phyloP scores from a whole-genome alignment of 495 filamentous ascomycete genomes.

The Penicillium psychrofluorescens region DNA sequence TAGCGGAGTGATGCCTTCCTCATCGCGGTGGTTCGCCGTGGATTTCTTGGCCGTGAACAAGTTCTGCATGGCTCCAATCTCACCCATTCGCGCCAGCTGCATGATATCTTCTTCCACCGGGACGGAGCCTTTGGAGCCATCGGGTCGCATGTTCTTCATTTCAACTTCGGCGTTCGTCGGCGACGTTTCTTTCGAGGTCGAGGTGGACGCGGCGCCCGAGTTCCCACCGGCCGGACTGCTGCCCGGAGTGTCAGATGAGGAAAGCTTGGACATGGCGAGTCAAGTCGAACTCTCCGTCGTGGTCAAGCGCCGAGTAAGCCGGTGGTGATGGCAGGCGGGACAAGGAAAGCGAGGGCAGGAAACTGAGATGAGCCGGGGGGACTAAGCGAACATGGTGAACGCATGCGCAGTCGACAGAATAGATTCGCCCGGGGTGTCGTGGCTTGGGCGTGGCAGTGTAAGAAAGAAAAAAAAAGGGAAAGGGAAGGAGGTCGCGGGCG shows the following conservation, averaged over 20 bases:
- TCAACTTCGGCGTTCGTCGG: slow-evolving; percentile 62
- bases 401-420: background rate
- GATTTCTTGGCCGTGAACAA: slow-evolving; percentile 76
- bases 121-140: slow-evolving; percentile 33
- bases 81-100: slow-evolving; percentile 86
- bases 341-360: background rate
- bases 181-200: slow-evolving; percentile 50
- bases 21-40: slow-evolving; percentile 74
- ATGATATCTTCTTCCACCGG: slow-evolving; percentile 81
- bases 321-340: too few species aligned
- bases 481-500: background rate
- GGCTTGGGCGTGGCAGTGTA: background rate
- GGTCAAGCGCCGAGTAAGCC: too few species aligned
- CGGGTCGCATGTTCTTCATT: slow-evolving; percentile 54
- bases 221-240: slow-evolving; percentile 17
- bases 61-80: slow-evolving; percentile 79
- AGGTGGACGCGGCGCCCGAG: slow-evolving; percentile 21
- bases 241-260: slow-evolving; percentile 19
- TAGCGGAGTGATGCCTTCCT: slow-evolving; percentile 87
- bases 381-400: background rate
- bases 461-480: background rate
- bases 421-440: too few species aligned
- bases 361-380: background rate
- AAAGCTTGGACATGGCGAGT: slow-evolving; percentile 19
- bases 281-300: too few species aligned